phyloP scores from a whole-genome alignment of 495 filamentous ascomycete species.

The Annulohypoxylon moriforme region DNA sequence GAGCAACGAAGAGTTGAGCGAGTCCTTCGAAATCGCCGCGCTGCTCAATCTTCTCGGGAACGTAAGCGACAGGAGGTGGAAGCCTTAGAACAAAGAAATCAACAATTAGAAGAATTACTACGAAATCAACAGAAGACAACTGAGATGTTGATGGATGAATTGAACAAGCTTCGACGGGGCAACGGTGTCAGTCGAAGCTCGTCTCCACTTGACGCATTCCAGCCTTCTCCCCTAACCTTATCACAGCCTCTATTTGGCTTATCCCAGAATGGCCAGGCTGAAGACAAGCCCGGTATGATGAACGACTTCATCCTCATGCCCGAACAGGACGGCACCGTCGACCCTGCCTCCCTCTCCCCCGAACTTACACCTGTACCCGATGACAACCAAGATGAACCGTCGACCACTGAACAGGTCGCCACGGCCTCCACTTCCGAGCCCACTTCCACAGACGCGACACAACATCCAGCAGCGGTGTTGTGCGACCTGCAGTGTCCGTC shows the following conservation, averaged over 20 bases:
- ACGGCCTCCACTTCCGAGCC: constrained; percentile 53
- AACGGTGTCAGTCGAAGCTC: constrained; percentile 61
- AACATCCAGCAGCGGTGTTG: constrained; percentile 99
- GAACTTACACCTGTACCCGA: constrained; percentile 60
- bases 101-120: constrained; percentile 74
- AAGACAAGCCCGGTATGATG: constrained; percentile 44
- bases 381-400: constrained; percentile 36
- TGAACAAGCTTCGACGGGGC: constrained; percentile 69
- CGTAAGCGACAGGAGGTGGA: constrained; percentile 96
- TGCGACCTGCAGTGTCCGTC: constrained; percentile 99
- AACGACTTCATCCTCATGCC: constrained; percentile 54
- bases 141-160: constrained; percentile 70
- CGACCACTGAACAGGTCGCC: constrained; percentile 39
- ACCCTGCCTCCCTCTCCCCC: constrained; percentile 66
- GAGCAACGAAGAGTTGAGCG: constrained; percentile 98
- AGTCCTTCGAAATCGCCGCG: constrained; percentile 93
- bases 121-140: constrained; percentile 73
- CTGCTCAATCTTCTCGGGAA: constrained; percentile 95
- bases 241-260: constrained; percentile 62
- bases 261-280: constrained; percentile 53
- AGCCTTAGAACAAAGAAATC: constrained; percentile 81
- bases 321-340: constrained; percentile 58
- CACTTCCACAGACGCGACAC: constrained; percentile 90
- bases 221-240: constrained; percentile 61
- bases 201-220: constrained; percentile 52